phyloP scores from a whole-genome alignment of 257 asterid genomes.

The Capsicum pubescens region DNA sequence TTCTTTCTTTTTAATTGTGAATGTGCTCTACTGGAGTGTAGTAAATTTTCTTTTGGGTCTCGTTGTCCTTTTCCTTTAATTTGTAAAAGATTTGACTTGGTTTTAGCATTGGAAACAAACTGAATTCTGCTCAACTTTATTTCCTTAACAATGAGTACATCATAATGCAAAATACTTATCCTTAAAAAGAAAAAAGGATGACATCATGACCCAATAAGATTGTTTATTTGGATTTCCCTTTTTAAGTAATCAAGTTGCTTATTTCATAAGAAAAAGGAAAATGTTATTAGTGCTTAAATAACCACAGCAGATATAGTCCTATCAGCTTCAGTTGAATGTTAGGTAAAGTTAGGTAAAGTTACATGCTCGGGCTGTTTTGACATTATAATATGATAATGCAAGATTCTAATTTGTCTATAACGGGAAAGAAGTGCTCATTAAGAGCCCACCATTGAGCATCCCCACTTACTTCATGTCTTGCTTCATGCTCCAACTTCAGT shows the following conservation, averaged over 20 bases:
- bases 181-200: not conserved
- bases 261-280: not conserved
- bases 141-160: not conserved
- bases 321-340: not conserved
- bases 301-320: slow-evolving; percentile 1
- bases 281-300: not conserved
- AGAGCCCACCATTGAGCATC: no score
- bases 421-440: no score
- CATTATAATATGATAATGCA: not conserved
- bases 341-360: not conserved
- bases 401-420: not conserved
- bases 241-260: not conserved
- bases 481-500: no score
- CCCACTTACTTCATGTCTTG: no score
- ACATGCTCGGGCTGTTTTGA: not conserved
- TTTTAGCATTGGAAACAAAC: slow-evolving; percentile 22
- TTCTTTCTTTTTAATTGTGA: slow-evolving; percentile 10
- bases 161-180: slow-evolving; percentile 16
- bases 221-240: not conserved
- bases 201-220: not conserved
- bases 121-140: not conserved
- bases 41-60: slow-evolving; percentile 4
- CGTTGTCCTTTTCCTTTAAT: not conserved
- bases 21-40: not conserved
- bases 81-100: not conserved